Base-by-base conservation (phyloP, 2,329 filamentous ascomycete genomes). In the Fusarium abutilonis region DNA sequence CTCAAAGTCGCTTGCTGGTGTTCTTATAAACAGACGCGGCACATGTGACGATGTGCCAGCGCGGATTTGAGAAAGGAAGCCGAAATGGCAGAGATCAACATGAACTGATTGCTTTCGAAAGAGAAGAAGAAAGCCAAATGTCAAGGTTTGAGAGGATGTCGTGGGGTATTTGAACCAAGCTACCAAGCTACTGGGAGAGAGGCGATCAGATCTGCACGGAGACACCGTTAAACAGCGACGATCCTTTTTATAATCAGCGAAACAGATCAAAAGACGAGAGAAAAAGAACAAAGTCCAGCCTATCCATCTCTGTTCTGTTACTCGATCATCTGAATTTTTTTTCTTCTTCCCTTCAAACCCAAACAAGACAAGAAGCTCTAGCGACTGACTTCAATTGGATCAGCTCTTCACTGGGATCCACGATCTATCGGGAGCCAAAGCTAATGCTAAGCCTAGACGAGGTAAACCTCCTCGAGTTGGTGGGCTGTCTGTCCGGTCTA, bases 1-100 rank as follows among this genome's bases (percentile, higher is more conserved):
- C 84, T 83, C 75, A 69, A 86, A 87, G 84, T 87, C 84, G 84
- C 84, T 76, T 83, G 83, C 83, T 75, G 77, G 65, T 70, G 53
- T 65, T 71, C 67, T 75, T 82, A 83, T 75, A 70, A 74, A 64
- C 60, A 66, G 54, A 65, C 56, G 55, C 70, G 78, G 78, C 80
- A 77, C 81, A 83, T 83, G 65, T 66, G 75, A 45, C 47, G 64
- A 72, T 74, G 77, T 71, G 78, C 76, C 76, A 47, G 43, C 32
- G 73, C 67, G 23, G 55, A 51, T 40, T 28, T 49, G 31, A 56
- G 28, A 46, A 39, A 54, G 44, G 53, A 43, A 5, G 38, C 48
- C 48, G 56, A 53, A 34, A 56, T 49, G 50, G 60, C 52, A 57
- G 44, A 55, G 28, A 45, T 64, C 52, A 64, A 68, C 63, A 69